A percentile compares a stretch with the other conserved stretches of the same genome.
Conservation (phyloP, 805 yeast genomes). For the Pichia cabralensis region DNA sequence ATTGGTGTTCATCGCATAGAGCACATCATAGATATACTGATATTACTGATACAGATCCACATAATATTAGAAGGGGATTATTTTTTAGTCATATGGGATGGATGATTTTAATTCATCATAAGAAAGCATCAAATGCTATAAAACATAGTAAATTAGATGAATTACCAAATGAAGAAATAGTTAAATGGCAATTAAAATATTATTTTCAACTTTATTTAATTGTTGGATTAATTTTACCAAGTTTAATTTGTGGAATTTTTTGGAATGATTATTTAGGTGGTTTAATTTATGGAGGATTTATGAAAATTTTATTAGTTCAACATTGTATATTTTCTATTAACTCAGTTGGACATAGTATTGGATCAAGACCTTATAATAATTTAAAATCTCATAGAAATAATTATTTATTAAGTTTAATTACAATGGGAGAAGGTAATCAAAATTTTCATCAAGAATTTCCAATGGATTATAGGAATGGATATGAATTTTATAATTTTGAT, state of each 20-base stretch:
- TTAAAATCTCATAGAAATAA: slow-evolving; percentile 66
- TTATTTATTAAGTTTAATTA: slow-evolving; percentile 49
- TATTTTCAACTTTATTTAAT: slow-evolving; percentile 42
- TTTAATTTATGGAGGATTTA: slow-evolving; percentile 64
- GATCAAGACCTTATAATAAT: slow-evolving; percentile 65
- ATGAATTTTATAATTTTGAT: slow-evolving; percentile 66
- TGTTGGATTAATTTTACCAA: slow-evolving; percentile 51
- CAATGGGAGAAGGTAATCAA: slow-evolving; percentile 87
- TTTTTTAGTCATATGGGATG: slow-evolving; percentile 84
- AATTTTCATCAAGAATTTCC: slow-evolving; percentile 96
- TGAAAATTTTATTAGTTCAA: slow-evolving; percentile 64
- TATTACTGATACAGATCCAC: slow-evolving; percentile 75
- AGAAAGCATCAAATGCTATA: slow-evolving; percentile 35
- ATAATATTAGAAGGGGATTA: slow-evolving; percentile 71
- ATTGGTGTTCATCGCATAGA: slow-evolving; percentile 79
- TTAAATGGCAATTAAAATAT: slow-evolving; percentile 64
- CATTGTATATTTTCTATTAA: slow-evolving; percentile 72
- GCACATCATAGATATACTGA: slow-evolving; percentile 88
- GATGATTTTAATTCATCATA: slow-evolving; percentile 62
- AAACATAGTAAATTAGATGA: slow-evolving; percentile 44
- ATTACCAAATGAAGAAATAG: slow-evolving; percentile 45
- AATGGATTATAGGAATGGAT: slow-evolving; percentile 73
- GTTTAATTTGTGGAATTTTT: slow-evolving; percentile 47
- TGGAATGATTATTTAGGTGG: slow-evolving; percentile 79
- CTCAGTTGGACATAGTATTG: slow-evolving; percentile 74